Evolutionary conservation across 2,329 filamentous ascomycete species (phyloP).

Genomic region (Decorospora gaudefroyi): DNA sequence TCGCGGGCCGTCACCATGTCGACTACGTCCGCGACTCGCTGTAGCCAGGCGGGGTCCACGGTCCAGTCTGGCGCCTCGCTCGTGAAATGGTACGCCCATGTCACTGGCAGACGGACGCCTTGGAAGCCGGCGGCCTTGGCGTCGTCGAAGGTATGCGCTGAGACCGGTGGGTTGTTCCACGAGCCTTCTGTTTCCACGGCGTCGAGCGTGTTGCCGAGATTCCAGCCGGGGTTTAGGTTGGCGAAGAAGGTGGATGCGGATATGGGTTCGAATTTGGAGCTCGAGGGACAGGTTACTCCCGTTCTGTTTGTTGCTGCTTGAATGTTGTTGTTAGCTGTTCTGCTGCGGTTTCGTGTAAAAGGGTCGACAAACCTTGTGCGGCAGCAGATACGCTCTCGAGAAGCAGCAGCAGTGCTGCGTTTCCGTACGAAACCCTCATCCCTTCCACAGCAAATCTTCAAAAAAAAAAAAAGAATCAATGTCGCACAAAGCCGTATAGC

Average conservation of each 20-base stretch:
- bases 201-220: slow-evolving; percentile 64
- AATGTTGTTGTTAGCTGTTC: background rate
- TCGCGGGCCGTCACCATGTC: slow-evolving; percentile 59
- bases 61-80: slow-evolving; percentile 58
- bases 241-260: slow-evolving; percentile 55
- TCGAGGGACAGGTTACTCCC: slow-evolving; percentile 42
- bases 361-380: slow-evolving; percentile 17
- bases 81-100: slow-evolving; percentile 62
- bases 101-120: slow-evolving; percentile 63
- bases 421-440: slow-evolving; percentile 10
- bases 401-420: slow-evolving; percentile 19
- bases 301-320: slow-evolving; percentile 21
- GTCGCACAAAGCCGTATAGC: too few relatives aligned
- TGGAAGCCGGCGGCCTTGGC: slow-evolving; percentile 62
- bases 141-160: slow-evolving; percentile 56
- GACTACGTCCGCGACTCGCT: slow-evolving; percentile 62
- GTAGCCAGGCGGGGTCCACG: slow-evolving; percentile 60
- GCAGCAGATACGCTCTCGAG: slow-evolving; percentile 19
- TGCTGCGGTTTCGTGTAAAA: background rate
- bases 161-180: slow-evolving; percentile 62
- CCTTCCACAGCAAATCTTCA: too few relatives aligned
- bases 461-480: too few relatives aligned
- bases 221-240: slow-evolving; percentile 62
- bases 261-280: slow-evolving; percentile 52
- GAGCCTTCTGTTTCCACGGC: slow-evolving; percentile 60